Conservation (phyloP, 768 basidiomycete species). For the Pleurotus eryngii region DNA sequence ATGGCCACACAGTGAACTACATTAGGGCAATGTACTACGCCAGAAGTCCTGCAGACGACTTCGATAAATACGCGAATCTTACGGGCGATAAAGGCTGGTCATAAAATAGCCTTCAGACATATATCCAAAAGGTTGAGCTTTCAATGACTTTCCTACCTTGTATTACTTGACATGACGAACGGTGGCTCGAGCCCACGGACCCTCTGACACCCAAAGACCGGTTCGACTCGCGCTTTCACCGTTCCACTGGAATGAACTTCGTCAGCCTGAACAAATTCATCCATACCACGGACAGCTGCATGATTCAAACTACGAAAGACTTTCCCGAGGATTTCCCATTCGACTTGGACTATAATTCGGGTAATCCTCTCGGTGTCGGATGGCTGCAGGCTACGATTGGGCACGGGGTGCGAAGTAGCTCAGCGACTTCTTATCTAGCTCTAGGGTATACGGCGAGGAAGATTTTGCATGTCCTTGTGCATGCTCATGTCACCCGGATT, state of each 20-base stretch:
- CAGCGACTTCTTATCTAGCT: slow-evolving; percentile 27
- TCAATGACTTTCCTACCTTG: background rate
- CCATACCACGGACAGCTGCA: slow-evolving; percentile 13
- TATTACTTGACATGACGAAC: slow-evolving; percentile 11
- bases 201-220: slow-evolving; percentile 21
- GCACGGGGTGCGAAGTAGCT: slow-evolving; percentile 24
- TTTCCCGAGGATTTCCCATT: slow-evolving; percentile 27
- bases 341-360: slow-evolving; percentile 30
- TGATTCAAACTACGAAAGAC: slow-evolving; percentile 21
- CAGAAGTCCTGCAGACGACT: slow-evolving; percentile 23
- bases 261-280: slow-evolving; percentile 19
- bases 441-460: slow-evolving; percentile 18
- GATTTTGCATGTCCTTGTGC: slow-evolving; percentile 29
- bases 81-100: slow-evolving; percentile 25
- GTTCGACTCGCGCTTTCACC: slow-evolving; percentile 24
- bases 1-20: too few relatives aligned
- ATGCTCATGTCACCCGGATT: slow-evolving; percentile 22
- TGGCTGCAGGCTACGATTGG: slow-evolving; percentile 26
- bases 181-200: slow-evolving; percentile 16
- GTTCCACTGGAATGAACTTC: slow-evolving; percentile 15
- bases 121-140: slow-evolving; percentile 17
- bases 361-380: slow-evolving; percentile 26
- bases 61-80: slow-evolving; percentile 18
- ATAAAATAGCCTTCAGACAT: slow-evolving; percentile 22
- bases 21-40: slow-evolving; percentile 15